phyloP scores from a whole-genome alignment of 768 basidiomycete genomes.

The Macrolepiota dolichaula region DNA sequence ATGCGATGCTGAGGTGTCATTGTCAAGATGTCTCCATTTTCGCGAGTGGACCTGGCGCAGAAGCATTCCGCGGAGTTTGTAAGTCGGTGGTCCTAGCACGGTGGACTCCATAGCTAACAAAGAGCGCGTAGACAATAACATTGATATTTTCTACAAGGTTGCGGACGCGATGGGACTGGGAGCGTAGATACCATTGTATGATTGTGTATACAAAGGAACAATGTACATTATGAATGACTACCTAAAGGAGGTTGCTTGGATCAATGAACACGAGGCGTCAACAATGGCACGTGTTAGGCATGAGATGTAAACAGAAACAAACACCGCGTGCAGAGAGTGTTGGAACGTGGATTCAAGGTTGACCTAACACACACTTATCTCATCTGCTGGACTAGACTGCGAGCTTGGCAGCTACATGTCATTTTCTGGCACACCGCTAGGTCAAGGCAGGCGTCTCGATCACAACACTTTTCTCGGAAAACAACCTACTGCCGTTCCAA shows the following conservation, averaged over 20 bases:
- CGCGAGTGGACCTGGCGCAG: conserved; percentile 39
- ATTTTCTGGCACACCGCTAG: conserved; percentile 80
- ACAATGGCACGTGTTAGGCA: conserved; percentile 14
- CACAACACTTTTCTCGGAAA: conserved; percentile 76
- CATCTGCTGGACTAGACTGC: conserved; percentile 2
- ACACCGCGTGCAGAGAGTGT: conserved; percentile 10
- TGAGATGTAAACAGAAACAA: conserved; percentile 1
- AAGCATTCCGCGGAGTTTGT: conserved; percentile 41
- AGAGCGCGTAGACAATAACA: conserved; percentile 35
- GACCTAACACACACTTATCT: not conserved
- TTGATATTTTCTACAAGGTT: conserved; percentile 40
- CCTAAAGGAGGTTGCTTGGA: conserved; percentile 4
- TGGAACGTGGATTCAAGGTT: not conserved
- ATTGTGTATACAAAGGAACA: not conserved
- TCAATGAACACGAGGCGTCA: not conserved
- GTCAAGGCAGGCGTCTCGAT: conserved; percentile 85
- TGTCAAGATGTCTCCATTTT: conserved; percentile 39
- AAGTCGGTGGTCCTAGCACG: conserved; percentile 16
- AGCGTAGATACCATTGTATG: not conserved
- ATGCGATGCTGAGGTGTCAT: not conserved
- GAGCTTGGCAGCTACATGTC: conserved; percentile 57
- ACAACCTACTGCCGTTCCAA: conserved; percentile 31
- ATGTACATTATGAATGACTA: not conserved
- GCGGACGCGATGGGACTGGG: conserved; percentile 32
- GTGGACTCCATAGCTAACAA: not conserved